Conservation (phyloP, 345 rosid genomes). For the Melaleuca quinquenervia region DNA sequence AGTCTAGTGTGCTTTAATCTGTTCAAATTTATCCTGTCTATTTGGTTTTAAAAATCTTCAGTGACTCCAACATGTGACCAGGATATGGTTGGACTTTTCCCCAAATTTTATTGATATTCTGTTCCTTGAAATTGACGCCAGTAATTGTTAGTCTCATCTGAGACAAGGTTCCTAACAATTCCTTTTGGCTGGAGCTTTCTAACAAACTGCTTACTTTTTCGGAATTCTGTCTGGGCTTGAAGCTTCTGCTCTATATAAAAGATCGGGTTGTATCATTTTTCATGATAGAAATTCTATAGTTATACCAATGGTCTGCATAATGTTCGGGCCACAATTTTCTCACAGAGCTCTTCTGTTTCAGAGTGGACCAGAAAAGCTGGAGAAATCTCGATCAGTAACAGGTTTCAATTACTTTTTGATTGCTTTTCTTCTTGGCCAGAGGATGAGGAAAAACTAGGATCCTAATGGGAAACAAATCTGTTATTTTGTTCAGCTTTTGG, state of each 20-base stretch:
- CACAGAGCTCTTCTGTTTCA: conserved; percentile 11
- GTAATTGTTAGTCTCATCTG: neutral
- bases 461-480: conserved; percentile 1
- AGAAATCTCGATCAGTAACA: conserved; percentile 22
- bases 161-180: neutral
- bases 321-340: neutral
- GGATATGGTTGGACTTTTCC: neutral
- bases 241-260: neutral
- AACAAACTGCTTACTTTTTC: neutral
- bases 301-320: neutral
- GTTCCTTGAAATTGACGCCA: neutral
- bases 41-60: neutral
- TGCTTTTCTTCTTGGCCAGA: conserved; percentile 5
- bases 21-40: neutral
- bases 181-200: neutral
- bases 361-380: conserved; percentile 12
- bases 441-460: neutral
- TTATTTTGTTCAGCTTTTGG: conserved; percentile 21
- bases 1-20: neutral
- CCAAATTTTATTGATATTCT: neutral
- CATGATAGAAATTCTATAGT: neutral
- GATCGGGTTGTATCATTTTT: neutral
- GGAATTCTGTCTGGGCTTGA: neutral
- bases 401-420: conserved; percentile 14
- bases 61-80: neutral